Evolutionary conservation across 2,329 filamentous ascomycete genomes (phyloP).

Genomic region (Penicillium janthinellum): DNA sequence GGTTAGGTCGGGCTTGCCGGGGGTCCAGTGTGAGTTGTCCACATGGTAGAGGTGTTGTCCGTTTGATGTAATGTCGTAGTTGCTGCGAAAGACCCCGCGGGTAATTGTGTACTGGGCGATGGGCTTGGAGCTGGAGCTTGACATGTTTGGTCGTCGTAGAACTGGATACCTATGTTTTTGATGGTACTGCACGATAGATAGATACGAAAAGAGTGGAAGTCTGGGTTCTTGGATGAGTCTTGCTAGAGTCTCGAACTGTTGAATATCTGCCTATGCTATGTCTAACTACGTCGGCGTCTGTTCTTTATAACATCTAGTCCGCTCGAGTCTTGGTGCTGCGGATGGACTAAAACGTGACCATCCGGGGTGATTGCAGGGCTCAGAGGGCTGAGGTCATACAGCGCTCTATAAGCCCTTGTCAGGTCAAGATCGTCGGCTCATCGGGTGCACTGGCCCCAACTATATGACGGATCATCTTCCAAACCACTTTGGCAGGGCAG

Average conservation of each 20-base stretch:
- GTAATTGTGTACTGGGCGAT: conserved; percentile 28
- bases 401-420: not conserved
- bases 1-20: conserved; percentile 38
- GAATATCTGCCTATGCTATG: too few relatives aligned
- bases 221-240: not conserved
- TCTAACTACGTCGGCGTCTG: too few relatives aligned
- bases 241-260: not conserved
- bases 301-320: not conserved
- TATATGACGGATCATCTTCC: not conserved
- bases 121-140: not conserved
- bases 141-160: not conserved
- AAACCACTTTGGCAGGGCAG: not conserved
- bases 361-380: not conserved
- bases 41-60: conserved; percentile 29
- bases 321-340: not conserved
- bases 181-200: not conserved
- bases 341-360: not conserved
- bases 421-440: not conserved
- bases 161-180: not conserved
- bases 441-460: not conserved
- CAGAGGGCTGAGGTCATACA: conserved; percentile 1
- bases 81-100: conserved; percentile 22
- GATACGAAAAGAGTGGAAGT: not conserved
- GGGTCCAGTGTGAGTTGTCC: conserved; percentile 32
- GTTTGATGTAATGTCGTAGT: conserved; percentile 28